These are phyloP conservation scores for Boletus pseudopeckii DNA, from an alignment of 768 basidiomycete species.

Conservation along the genomic window DNA sequence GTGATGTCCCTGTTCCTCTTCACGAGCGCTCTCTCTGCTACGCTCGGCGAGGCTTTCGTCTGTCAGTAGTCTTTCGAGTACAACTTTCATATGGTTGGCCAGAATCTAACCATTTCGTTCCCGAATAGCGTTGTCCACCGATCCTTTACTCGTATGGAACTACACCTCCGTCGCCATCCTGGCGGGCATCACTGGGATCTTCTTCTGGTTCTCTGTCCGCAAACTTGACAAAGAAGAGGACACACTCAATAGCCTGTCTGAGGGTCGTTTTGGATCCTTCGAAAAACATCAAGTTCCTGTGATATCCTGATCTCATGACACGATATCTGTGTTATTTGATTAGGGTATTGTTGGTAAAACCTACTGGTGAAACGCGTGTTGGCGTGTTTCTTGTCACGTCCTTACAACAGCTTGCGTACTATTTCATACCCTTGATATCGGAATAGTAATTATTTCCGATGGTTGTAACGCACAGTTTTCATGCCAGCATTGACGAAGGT, in stretches of 20 bases:
- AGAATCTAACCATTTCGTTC: slow-evolving; percentile 5
- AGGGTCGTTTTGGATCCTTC: slow-evolving; percentile 33
- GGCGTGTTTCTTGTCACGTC: neutral
- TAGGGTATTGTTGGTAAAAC: too few relatives aligned
- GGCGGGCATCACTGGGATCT: slow-evolving; percentile 47
- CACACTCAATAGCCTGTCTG: slow-evolving; percentile 50
- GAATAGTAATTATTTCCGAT: neutral
- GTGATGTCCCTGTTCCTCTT: slow-evolving; percentile 72
- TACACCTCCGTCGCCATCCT: slow-evolving; percentile 59
- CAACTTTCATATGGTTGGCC: too few relatives aligned
- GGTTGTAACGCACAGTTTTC: too few relatives aligned
- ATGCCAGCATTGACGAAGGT: slow-evolving; percentile 4
- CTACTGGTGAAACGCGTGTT: neutral
- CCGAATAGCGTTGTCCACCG: slow-evolving; percentile 52
- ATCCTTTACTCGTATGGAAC: slow-evolving; percentile 76
- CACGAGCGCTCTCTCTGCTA: slow-evolving; percentile 55
- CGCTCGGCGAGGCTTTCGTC: slow-evolving; percentile 70
- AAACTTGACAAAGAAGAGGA: slow-evolving; percentile 64
- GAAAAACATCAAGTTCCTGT: neutral
- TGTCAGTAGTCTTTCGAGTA: slow-evolving; percentile 39
- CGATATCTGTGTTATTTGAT: neutral
- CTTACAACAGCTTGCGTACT: neutral
- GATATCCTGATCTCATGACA: neutral
- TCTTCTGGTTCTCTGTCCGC: slow-evolving; percentile 54
- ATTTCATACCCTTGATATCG: neutral